These are phyloP conservation scores for Lippia alba DNA, from an alignment of 305 asterid genomes.

Conservation along the genomic window DNA sequence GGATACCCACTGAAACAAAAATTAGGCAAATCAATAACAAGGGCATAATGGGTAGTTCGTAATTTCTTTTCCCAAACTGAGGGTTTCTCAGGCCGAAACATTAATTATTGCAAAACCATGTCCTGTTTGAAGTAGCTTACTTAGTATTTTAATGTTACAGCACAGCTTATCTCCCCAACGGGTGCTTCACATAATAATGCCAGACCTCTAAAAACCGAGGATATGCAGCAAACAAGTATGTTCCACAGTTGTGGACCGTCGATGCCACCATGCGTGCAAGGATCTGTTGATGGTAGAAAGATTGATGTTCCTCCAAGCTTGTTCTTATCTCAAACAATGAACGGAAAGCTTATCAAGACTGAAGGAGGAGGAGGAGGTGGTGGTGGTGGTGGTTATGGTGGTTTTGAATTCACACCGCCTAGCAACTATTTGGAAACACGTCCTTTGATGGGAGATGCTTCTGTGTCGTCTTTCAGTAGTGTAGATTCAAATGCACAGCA, in stretches of 20 bases:
- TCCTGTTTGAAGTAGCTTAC: slow-evolving; percentile 19
- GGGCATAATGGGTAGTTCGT: too few species aligned
- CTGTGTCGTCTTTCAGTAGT: slow-evolving; percentile 73
- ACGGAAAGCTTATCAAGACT: slow-evolving; percentile 61
- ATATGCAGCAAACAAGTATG: slow-evolving; percentile 52
- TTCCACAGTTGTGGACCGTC: slow-evolving; percentile 51
- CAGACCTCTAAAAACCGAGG: slow-evolving; percentile 52
- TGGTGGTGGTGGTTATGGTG: slow-evolving; percentile 60
- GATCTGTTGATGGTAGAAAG: slow-evolving; percentile 51
- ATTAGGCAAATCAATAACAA: too few species aligned
- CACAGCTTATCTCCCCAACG: slow-evolving; percentile 58
- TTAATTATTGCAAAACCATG: background rate
- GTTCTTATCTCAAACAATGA: slow-evolving; percentile 55
- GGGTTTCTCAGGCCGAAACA: background rate
- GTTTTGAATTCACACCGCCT: slow-evolving; percentile 58
- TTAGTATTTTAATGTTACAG: slow-evolving; percentile 47
- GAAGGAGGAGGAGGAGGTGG: slow-evolving; percentile 67
- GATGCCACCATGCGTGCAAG: slow-evolving; percentile 54
- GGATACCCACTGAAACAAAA: too few species aligned
- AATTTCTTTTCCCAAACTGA: too few species aligned
- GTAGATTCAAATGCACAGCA: slow-evolving; percentile 73
- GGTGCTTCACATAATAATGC: slow-evolving; percentile 55
- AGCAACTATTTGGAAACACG: slow-evolving; percentile 64
- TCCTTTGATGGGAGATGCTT: slow-evolving; percentile 66
- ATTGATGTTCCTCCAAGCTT: slow-evolving; percentile 56